These are phyloP conservation scores for Trichosporon coremiiforme DNA, from an alignment of 1,284 basidiomycete species.

Conservation along the genomic window DNA sequence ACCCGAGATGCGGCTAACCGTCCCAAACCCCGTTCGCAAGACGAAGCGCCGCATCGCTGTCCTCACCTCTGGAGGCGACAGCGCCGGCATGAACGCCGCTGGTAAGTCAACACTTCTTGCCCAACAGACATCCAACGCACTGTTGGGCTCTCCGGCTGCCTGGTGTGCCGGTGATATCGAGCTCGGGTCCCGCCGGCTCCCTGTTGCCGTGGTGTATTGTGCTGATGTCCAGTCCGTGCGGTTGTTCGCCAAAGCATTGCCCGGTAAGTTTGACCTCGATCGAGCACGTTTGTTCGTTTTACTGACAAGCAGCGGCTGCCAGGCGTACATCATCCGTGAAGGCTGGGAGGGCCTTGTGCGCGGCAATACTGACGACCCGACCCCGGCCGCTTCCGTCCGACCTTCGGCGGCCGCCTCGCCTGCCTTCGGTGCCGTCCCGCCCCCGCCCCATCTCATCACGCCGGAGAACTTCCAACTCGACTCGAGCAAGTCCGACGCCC, in stretches of 20 bases:
- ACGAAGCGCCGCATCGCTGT: conserved; percentile 67
- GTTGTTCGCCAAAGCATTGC: conserved; percentile 87
- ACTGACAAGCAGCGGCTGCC: conserved; percentile 70
- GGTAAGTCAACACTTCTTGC: conserved; percentile 38
- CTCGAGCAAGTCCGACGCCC: not conserved
- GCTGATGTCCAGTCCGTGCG: conserved; percentile 65
- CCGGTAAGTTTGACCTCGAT: conserved; percentile 62
- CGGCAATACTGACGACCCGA: conserved; percentile 58
- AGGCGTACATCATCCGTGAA: conserved; percentile 91
- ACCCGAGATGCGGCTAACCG: not conserved
- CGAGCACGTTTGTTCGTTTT: not conserved
- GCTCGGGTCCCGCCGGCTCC: not conserved
- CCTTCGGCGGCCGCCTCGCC: conserved; percentile 38
- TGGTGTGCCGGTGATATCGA: not conserved
- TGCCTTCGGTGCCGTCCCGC: conserved; percentile 29
- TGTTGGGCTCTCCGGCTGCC: not conserved
- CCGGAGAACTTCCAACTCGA: conserved; percentile 30
- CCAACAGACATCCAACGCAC: not conserved
- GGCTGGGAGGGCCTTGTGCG: conserved; percentile 89
- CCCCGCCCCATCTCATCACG: not conserved
- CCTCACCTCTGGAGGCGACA: conserved; percentile 94
- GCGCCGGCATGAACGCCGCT: conserved; percentile 94
- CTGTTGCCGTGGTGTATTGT: not conserved
- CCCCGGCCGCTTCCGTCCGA: conserved; percentile 39
- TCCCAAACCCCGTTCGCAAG: conserved; percentile 5